A percentile compares a stretch with the other conserved stretches of the same genome.
These are phyloP conservation scores for Rhodotorula graminis DNA, from an alignment of 768 basidiomycete species.

Conservation along the genomic window DNA sequence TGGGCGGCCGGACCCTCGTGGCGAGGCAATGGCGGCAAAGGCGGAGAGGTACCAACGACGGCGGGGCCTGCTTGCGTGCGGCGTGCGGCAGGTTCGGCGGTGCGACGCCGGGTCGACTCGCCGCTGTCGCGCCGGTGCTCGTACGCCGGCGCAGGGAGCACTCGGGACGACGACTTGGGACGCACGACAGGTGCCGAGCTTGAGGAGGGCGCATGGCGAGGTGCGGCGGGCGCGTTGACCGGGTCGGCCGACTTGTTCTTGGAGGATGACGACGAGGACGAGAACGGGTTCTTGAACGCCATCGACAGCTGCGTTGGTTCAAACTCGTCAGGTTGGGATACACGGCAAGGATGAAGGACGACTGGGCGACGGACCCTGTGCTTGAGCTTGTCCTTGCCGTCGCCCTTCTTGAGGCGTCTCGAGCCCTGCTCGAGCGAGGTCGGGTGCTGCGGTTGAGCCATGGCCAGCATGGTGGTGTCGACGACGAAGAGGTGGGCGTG, in stretches of 20 bases:
- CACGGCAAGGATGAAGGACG: too few relatives aligned
- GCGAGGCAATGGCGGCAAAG: slow-evolving; percentile 12
- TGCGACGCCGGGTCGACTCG: not conserved
- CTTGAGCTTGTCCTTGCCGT: slow-evolving; percentile 24
- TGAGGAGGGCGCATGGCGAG: slow-evolving; percentile 1
- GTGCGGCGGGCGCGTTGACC: not conserved
- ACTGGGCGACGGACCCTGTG: slow-evolving; percentile 12
- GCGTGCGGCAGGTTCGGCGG: slow-evolving; percentile 13
- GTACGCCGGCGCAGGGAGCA: not conserved
- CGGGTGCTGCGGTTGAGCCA: not conserved
- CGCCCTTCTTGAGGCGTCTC: slow-evolving; percentile 18
- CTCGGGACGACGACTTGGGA: not conserved
- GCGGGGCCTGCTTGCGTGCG: slow-evolving; percentile 13
- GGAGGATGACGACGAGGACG: not conserved
- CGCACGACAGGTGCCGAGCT: not conserved
- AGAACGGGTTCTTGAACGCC: slow-evolving; percentile 28
- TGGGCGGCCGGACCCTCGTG: not conserved
- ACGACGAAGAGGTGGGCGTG: not conserved
- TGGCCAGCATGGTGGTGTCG: not conserved
- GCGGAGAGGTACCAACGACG: slow-evolving; percentile 24
- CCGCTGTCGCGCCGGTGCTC: not conserved
- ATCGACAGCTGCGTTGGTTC: slow-evolving; percentile 4
- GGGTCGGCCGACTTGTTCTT: slow-evolving; percentile 1
- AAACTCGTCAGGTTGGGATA: not conserved
- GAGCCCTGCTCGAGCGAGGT: slow-evolving; percentile 19